A percentile compares a stretch with the other conserved stretches of the same genome.
Conservation (phyloP, 2,329 filamentous ascomycete genomes). For the Cephalotrichum gorgonifer region DNA sequence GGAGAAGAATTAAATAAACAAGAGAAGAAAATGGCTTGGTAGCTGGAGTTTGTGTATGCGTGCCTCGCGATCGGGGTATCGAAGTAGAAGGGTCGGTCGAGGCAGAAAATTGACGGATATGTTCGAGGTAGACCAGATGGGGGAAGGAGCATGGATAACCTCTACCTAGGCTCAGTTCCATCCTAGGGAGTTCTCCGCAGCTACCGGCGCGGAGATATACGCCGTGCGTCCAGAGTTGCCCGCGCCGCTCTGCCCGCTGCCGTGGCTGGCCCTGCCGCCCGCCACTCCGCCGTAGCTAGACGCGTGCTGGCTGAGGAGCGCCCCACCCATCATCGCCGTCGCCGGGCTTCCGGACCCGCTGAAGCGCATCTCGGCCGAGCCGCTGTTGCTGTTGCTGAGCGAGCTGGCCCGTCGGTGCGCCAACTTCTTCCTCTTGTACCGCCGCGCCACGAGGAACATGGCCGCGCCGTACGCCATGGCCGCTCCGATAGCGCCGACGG, state of each 20-base stretch:
- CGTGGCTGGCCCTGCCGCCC: slow-evolving; percentile 47
- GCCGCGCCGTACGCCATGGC: slow-evolving; percentile 83
- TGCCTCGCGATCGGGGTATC: slow-evolving; percentile 5
- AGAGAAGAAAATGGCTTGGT: slow-evolving; percentile 9
- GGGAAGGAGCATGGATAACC: not conserved
- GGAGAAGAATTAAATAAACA: slow-evolving; percentile 9
- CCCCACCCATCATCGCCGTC: slow-evolving; percentile 61
- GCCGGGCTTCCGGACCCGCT: slow-evolving; percentile 38
- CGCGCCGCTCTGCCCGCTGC: slow-evolving; percentile 50
- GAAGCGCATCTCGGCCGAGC: slow-evolving; percentile 44
- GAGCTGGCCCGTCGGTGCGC: slow-evolving; percentile 70
- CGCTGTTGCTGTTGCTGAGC: slow-evolving; percentile 49
- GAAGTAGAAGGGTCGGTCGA: not conserved
- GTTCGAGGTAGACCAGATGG: not conserved
- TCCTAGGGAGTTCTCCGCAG: slow-evolving; percentile 87
- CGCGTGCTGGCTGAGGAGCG: slow-evolving; percentile 46
- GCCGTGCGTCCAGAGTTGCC: slow-evolving; percentile 45
- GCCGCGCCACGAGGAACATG: slow-evolving; percentile 86
- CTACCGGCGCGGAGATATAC: slow-evolving; percentile 79
- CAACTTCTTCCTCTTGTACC: slow-evolving; percentile 80
- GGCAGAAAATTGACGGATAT: not conserved
- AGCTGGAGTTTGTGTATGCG: not conserved
- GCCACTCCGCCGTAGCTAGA: slow-evolving; percentile 39
- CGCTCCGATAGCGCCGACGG: slow-evolving; percentile 65
- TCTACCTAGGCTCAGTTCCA: slow-evolving; percentile 56